Evolutionary conservation across 768 basidiomycete species (phyloP).

Genomic region (Boletus sp.): DNA sequence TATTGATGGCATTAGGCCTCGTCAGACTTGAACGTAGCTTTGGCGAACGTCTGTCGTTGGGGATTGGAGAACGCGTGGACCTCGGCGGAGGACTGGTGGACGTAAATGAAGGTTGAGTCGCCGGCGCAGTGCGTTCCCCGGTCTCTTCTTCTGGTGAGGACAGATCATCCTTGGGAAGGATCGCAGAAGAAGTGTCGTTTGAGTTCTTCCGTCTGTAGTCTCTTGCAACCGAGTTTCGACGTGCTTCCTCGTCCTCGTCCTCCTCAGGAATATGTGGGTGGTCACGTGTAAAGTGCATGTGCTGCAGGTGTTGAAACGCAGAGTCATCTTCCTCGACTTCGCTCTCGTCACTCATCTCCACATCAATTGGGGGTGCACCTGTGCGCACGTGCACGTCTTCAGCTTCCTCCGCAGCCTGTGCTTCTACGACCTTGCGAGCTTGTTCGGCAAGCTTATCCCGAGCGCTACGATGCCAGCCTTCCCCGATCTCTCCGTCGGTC

Average conservation of each 20-base stretch:
- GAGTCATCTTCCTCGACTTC: slow-evolving; percentile 61
- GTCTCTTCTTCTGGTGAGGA: slow-evolving; percentile 10
- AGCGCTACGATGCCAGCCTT: slow-evolving; percentile 65
- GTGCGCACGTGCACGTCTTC: slow-evolving; percentile 45
- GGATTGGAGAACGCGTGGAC: slow-evolving; percentile 21
- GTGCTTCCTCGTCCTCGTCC: slow-evolving; percentile 55
- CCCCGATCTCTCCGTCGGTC: slow-evolving; percentile 50
- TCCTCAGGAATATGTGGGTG: slow-evolving; percentile 71
- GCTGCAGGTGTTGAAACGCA: slow-evolving; percentile 34
- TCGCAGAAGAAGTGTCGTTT: slow-evolving; percentile 35
- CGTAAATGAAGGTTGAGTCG: slow-evolving; percentile 16
- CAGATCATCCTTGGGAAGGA: slow-evolving; percentile 23
- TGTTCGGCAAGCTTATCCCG: slow-evolving; percentile 68
- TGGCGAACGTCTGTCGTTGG: slow-evolving; percentile 20
- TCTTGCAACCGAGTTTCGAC: slow-evolving; percentile 23
- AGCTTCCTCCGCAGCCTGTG: slow-evolving; percentile 39
- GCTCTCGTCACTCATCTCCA: slow-evolving; percentile 79
- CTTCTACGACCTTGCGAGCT: slow-evolving; percentile 59
- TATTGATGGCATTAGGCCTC: slow-evolving; percentile 25
- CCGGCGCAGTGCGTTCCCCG: slow-evolving; percentile 13
- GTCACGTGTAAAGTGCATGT: slow-evolving; percentile 39
- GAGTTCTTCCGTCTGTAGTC: slow-evolving; percentile 20
- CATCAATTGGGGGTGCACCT: slow-evolving; percentile 62
- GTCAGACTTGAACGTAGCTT: slow-evolving; percentile 24
- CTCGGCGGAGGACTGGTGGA: slow-evolving; percentile 15